Conservation (phyloP, 768 basidiomycete species). For the Auricularia cornea region DNA sequence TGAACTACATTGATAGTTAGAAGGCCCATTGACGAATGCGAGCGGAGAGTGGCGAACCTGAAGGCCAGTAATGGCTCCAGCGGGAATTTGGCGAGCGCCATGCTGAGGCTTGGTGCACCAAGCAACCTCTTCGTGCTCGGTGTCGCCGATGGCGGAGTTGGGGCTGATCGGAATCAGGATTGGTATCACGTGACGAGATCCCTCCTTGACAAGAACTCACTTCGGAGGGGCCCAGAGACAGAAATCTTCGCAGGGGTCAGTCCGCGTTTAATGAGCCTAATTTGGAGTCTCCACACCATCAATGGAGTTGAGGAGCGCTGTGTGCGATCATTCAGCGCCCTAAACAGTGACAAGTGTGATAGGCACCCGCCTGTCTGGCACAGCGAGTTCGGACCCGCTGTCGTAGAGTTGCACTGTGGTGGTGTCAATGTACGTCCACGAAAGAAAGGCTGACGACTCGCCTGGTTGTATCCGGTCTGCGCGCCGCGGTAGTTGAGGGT, state of each 20-base stretch:
- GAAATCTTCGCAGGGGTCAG: constrained; percentile 39
- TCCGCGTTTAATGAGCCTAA: background rate
- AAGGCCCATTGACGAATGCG: constrained; percentile 37
- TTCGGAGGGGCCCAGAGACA: constrained; percentile 55
- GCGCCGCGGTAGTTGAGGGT: constrained; percentile 11
- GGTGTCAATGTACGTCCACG: background rate
- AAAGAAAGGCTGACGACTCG: constrained; percentile 7
- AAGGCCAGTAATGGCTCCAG: constrained; percentile 51
- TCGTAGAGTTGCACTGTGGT: background rate
- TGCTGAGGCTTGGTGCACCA: constrained; percentile 68
- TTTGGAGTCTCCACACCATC: constrained; percentile 10
- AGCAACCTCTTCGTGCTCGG: constrained; percentile 63
- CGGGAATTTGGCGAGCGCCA: constrained; percentile 69
- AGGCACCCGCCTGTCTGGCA: background rate
- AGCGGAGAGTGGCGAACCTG: constrained; percentile 26
- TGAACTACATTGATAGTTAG: constrained; percentile 22
- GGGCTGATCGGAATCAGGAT: constrained; percentile 13
- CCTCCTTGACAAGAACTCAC: background rate
- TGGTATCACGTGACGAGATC: background rate
- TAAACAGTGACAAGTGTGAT: background rate
- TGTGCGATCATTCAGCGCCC: constrained; percentile 18
- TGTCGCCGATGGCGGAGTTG: constrained; percentile 49
- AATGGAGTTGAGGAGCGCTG: constrained; percentile 12
- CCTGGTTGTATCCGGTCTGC: constrained; percentile 15
- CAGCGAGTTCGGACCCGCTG: constrained; percentile 4